phyloP scores from a whole-genome alignment of 2,329 filamentous ascomycete species.

The Neopestalotiopsis clavispora region DNA sequence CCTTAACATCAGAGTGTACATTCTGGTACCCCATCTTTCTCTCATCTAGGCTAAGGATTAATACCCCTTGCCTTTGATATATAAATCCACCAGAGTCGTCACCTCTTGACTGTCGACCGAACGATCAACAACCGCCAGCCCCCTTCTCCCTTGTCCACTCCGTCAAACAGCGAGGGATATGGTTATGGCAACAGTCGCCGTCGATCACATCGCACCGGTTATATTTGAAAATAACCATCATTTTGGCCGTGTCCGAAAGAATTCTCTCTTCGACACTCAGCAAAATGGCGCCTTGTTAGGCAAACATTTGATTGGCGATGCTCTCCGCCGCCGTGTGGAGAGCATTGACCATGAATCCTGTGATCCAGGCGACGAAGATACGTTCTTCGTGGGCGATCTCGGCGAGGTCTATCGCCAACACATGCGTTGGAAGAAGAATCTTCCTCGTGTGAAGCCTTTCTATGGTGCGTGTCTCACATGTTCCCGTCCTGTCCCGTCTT shows the following conservation, averaged over 20 bases:
- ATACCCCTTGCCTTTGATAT: conserved; percentile 12
- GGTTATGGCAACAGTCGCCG: conserved; percentile 68
- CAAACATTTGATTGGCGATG: conserved; percentile 84
- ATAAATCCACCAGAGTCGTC: conserved; percentile 24
- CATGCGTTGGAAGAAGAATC: conserved; percentile 94
- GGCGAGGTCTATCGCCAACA: conserved; percentile 99
- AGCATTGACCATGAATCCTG: conserved; percentile 86
- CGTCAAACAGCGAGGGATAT: conserved; percentile 54
- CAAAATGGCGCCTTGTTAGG: conserved; percentile 55
- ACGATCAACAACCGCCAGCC: conserved; percentile 22
- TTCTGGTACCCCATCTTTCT: conserved; percentile 23
- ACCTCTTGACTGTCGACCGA: conserved; percentile 25
- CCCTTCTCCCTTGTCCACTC: conserved; percentile 29
- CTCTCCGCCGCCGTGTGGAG: conserved; percentile 84
- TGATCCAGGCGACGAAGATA: conserved; percentile 91
- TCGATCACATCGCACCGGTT: conserved; percentile 58
- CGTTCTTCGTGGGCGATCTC: conserved; percentile 97
- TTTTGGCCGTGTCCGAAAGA: conserved; percentile 40
- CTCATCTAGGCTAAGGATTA: conserved; percentile 21
- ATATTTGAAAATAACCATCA: conserved; percentile 52
- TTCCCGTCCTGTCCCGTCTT: background rate
- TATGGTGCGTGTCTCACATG: conserved; percentile 67
- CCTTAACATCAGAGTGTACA: conserved; percentile 71
- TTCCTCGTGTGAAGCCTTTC: conserved; percentile 92
- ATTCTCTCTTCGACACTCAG: conserved; percentile 43